Conservation (phyloP, 2,329 filamentous ascomycete species). For the Metarhizium anisopliae region DNA sequence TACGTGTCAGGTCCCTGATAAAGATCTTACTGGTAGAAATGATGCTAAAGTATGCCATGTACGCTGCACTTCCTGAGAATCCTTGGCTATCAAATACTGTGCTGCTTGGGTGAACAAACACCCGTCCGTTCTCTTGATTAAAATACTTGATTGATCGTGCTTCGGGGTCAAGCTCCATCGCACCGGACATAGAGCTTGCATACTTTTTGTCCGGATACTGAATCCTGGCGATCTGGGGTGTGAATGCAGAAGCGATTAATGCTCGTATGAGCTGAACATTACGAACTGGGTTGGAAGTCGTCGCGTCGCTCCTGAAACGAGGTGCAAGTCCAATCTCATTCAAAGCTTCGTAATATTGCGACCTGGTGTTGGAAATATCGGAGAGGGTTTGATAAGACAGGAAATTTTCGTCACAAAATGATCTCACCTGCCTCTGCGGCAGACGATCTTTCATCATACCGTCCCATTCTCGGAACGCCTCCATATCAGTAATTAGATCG, state of each 20-base stretch:
- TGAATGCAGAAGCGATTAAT: conserved; percentile 63
- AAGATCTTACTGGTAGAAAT: conserved; percentile 91
- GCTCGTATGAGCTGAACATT: conserved; percentile 52
- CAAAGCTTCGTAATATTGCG: conserved; percentile 78
- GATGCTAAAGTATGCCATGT: conserved; percentile 84
- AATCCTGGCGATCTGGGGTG: conserved; percentile 84
- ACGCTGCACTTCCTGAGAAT: conserved; percentile 66
- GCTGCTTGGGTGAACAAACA: conserved; percentile 88
- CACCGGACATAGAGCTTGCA: conserved; percentile 74
- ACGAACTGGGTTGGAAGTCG: conserved; percentile 19
- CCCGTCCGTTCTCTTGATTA: conserved; percentile 72
- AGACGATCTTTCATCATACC: conserved; percentile 50
- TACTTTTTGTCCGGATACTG: conserved; percentile 96
- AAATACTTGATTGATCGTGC: conserved; percentile 90
- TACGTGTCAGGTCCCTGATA: conserved; percentile 80
- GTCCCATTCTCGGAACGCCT: conserved; percentile 77
- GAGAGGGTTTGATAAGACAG: conserved; percentile 74
- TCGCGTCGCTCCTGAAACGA: conserved; percentile 22
- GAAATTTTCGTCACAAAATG: conserved; percentile 80
- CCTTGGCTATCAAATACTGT: conserved; percentile 76
- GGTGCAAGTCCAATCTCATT: conserved; percentile 75
- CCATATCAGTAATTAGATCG: conserved; percentile 79
- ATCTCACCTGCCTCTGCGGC: conserved; percentile 54
- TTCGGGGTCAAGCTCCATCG: conserved; percentile 88
- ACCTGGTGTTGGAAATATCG: conserved; percentile 79